Evolutionary conservation across 495 filamentous ascomycete species (phyloP).

Genomic region (Pyronema domesticum): DNA sequence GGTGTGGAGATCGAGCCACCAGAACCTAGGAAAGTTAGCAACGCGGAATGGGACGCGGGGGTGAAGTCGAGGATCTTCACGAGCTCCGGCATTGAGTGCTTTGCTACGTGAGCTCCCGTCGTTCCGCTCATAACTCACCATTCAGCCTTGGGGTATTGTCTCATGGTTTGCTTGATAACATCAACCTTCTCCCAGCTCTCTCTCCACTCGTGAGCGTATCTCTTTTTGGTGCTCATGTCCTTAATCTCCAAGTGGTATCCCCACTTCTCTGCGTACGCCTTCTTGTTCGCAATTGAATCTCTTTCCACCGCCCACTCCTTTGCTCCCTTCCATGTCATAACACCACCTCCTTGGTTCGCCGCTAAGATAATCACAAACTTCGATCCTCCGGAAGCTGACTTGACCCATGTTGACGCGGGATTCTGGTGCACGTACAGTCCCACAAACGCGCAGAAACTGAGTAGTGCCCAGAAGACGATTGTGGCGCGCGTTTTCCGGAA

Average conservation of each 20-base stretch:
- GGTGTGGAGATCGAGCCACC: slow-evolving; percentile 97
- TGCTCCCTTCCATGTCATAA: slow-evolving; percentile 98
- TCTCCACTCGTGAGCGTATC: slow-evolving; percentile 96
- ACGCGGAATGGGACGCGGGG: neutral
- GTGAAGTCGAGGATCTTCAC: neutral
- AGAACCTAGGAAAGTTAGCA: slow-evolving; percentile 50
- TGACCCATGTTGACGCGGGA: slow-evolving; percentile 18
- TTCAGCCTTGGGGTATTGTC: slow-evolving; percentile 87
- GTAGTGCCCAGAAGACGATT: slow-evolving; percentile 9
- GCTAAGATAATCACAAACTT: slow-evolving; percentile 89
- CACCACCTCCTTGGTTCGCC: slow-evolving; percentile 86
- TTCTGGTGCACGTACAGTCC: slow-evolving; percentile 19
- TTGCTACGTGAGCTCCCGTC: no score
- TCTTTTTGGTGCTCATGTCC: slow-evolving; percentile 95
- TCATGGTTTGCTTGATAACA: slow-evolving; percentile 74
- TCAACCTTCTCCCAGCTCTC: slow-evolving; percentile 99
- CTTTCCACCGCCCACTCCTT: slow-evolving; percentile 96
- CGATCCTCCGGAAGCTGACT: slow-evolving; percentile 55
- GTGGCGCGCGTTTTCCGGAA: slow-evolving; percentile 9
- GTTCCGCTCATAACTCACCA: slow-evolving; percentile 46
- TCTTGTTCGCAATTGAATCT: slow-evolving; percentile 89
- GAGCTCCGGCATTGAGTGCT: no score
- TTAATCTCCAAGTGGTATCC: slow-evolving; percentile 92
- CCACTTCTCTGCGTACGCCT: slow-evolving; percentile 69
- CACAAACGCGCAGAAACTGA: slow-evolving; percentile 12